Conservation (phyloP, 192 early-diverging fungal species). For the Kickxella alabastrina region DNA sequence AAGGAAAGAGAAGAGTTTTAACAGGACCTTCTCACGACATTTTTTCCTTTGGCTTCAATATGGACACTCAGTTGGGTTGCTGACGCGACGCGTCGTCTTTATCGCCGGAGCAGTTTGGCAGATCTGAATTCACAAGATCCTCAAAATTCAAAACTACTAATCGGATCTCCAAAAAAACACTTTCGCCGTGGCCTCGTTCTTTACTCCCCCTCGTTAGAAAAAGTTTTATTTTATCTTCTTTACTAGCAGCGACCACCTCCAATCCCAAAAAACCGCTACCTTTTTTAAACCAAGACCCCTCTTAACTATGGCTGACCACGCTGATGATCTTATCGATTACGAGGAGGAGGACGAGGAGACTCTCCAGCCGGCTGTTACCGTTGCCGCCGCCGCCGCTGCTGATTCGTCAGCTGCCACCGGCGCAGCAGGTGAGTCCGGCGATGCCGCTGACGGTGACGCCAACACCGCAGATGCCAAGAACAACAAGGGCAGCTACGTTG, state of each 20-base stretch:
- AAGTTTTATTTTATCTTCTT: neutral
- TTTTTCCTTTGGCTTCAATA: too few relatives aligned
- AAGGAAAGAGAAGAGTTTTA: too few relatives aligned
- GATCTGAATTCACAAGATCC: too few relatives aligned
- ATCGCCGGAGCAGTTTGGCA: too few relatives aligned
- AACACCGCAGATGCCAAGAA: constrained; percentile 67
- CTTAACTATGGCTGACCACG: constrained; percentile 59
- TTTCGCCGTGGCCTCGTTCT: neutral
- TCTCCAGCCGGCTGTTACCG: constrained; percentile 49
- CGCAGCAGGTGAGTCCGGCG: too few relatives aligned
- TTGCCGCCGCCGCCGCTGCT: constrained; percentile 9
- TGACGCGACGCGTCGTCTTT: too few relatives aligned
- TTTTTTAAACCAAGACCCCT: neutral
- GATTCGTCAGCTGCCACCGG: neutral
- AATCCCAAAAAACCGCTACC: neutral
- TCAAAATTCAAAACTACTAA: neutral
- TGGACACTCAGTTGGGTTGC: too few relatives aligned
- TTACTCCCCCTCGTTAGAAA: neutral
- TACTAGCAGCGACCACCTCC: too few relatives aligned
- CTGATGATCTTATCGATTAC: constrained; percentile 94
- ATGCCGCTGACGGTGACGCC: constrained; percentile 49
- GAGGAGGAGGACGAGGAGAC: constrained; percentile 86
- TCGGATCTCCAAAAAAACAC: neutral
- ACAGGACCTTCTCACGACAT: too few relatives aligned
- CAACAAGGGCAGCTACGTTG: constrained; percentile 97